These are phyloP conservation scores for Nakaseomyces uthaithaninus DNA, from an alignment of 1,139 yeast genomes.

Conservation along the genomic window DNA sequence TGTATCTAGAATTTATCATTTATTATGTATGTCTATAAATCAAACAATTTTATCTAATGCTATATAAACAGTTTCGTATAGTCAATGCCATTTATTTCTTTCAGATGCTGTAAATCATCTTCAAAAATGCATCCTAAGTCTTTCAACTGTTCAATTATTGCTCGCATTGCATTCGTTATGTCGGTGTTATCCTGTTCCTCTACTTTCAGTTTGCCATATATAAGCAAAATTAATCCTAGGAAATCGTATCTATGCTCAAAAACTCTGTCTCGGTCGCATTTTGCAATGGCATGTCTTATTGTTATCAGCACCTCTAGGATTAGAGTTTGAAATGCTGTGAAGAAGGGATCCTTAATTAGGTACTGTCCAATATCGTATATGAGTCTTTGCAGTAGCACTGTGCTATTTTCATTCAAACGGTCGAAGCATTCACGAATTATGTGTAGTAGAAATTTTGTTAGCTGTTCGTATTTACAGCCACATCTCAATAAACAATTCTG, in stretches of 20 bases:
- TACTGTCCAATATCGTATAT: constrained; percentile 26
- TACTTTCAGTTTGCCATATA: constrained; percentile 20
- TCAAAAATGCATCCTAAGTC: neutral
- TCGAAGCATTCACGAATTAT: neutral
- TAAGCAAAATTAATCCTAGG: constrained; percentile 18
- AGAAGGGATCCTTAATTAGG: constrained; percentile 24
- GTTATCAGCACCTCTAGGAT: constrained; percentile 14
- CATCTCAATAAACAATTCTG: constrained; percentile 25
- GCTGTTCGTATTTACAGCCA: constrained; percentile 18
- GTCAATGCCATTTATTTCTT: constrained; percentile 4
- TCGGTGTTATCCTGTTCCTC: constrained; percentile 15
- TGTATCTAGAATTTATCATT: too few relatives aligned
- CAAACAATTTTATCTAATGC: neutral
- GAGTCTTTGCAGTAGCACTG: constrained; percentile 19
- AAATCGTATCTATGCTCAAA: constrained; percentile 24
- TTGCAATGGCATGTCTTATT: constrained; percentile 11
- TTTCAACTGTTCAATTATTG: neutral
- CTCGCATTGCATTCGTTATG: neutral
- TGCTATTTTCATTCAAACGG: neutral
- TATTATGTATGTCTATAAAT: neutral
- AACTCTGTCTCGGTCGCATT: constrained; percentile 19
- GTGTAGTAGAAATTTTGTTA: constrained; percentile 17
- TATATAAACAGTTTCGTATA: neutral
- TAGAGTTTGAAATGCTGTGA: constrained; percentile 18
- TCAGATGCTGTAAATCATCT: neutral